Evolutionary conservation across 2,329 filamentous ascomycete species (phyloP), one percentile per base, ranked within the genome.

Genomic region (Cladobotryum mycophilum): DNA sequence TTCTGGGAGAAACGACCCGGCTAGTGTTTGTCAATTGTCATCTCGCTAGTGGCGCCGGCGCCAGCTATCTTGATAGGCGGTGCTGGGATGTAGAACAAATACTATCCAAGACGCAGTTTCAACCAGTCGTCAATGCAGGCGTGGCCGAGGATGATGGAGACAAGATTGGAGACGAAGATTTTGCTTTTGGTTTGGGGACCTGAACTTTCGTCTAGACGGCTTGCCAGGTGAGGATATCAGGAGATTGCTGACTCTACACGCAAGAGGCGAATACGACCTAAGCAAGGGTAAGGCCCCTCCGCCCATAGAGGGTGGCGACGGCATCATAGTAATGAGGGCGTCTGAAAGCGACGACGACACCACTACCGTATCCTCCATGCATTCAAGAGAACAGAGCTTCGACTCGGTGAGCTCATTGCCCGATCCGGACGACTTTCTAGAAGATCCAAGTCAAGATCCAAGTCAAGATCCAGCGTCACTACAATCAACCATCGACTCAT

Each of bases 151-250:
- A 84, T n/a, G 81, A 85, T 18, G 72, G 76, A 1, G 82, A 87
- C 47, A 80, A 75, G 35, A 85, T 99, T 56, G 91, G 89, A 1
- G 88, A 95, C 37, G 92, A 95, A 57, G 93, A 99, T 63, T 90
- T 96, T 69, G 83, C 85, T 96, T 99, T 62, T 97, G 92, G 89
- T 88, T 96, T 62, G 93, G 93, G 6, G 93, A 99, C 66, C 76
- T 99, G 40, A 99, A 99, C 65, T 99, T 96, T 64, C 82, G 93
- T 33, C 76, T 99, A 1, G 89, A 95, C 46, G 88, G 86, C 41
- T 80, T 97, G 45, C 88, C 92, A 0, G 91, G 90, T 1, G 87
- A 93, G 36, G 93, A 99, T 64, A 93, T 99, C 43, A 81, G 92
- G 33, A 81, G 87, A 44, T 72, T 97, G 6, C 75, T 99, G 36